Percentiles rank a stretch among this genome's conserved stretches.
phyloP scores from a whole-genome alignment of 768 basidiomycete species.

The Tricholoma hemisulphureum region DNA sequence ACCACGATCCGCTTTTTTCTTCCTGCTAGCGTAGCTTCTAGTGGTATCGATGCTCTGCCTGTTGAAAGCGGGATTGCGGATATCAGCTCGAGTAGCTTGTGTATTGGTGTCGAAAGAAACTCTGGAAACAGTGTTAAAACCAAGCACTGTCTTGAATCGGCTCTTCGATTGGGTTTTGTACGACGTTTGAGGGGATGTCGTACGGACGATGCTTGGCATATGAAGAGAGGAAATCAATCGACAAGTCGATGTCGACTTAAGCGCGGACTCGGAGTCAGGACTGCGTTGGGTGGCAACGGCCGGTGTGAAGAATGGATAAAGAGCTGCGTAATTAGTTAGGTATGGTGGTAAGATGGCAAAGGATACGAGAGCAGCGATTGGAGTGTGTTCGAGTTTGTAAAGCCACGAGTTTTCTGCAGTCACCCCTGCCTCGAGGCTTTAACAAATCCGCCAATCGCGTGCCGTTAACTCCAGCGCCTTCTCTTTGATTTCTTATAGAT shows the following conservation, averaged over 20 bases:
- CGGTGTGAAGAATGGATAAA: conserved; percentile 9
- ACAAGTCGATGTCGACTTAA: conserved; percentile 3
- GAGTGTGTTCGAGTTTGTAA: conserved; percentile 13
- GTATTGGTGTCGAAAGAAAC: conserved; percentile 30
- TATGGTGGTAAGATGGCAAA: not conserved
- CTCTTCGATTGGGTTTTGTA: conserved; percentile 34
- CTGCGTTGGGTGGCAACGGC: not conserved
- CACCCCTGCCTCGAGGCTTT: conserved; percentile 25
- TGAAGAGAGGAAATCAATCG: conserved; percentile 1
- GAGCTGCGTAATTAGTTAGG: conserved; percentile 7
- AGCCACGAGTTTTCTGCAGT: conserved; percentile 21
- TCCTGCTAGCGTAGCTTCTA: conserved; percentile 35
- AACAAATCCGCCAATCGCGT: conserved; percentile 20
- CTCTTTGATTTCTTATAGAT: conserved; percentile 11
- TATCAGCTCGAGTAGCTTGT: conserved; percentile 25
- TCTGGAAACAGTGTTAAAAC: conserved; percentile 38
- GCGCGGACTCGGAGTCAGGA: not conserved
- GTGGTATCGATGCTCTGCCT: conserved; percentile 47
- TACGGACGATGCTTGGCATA: conserved; percentile 11
- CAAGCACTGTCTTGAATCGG: conserved; percentile 49
- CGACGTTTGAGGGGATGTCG: conserved; percentile 14
- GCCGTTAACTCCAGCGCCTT: conserved; percentile 10
- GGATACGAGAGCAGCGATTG: conserved; percentile 13
- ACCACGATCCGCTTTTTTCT: conserved; percentile 34
- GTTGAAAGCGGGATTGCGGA: conserved; percentile 28